phyloP scores from a whole-genome alignment of 2,329 filamentous ascomycete species.

The Furcasterigmium furcatum region DNA sequence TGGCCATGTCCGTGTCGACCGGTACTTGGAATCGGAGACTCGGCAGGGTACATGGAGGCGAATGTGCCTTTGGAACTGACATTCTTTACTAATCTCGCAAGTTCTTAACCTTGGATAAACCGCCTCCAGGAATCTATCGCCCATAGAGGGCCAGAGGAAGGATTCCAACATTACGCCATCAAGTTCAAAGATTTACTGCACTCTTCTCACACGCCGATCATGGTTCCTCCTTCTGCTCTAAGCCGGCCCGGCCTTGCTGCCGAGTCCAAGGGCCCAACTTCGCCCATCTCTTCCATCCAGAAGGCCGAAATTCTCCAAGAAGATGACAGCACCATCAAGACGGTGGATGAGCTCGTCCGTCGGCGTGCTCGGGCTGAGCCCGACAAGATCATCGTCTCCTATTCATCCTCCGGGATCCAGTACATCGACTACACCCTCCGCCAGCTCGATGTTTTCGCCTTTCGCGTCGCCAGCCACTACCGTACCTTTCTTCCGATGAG shows the following conservation, averaged over 20 bases:
- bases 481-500: slow-evolving; percentile 15
- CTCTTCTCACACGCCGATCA: too few species aligned
- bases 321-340: slow-evolving; percentile 16
- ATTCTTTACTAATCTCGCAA: too few species aligned
- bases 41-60: too few species aligned
- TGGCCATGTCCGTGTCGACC: too few species aligned
- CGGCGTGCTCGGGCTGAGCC: slow-evolving; percentile 21
- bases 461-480: slow-evolving; percentile 20
- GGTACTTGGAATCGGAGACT: too few species aligned
- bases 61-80: too few species aligned
- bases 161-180: too few species aligned
- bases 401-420: slow-evolving; percentile 36
- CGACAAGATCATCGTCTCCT: slow-evolving; percentile 32
- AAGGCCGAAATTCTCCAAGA: background rate
- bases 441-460: slow-evolving; percentile 37
- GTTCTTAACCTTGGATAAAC: too few species aligned
- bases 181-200: too few species aligned
- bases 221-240: slow-evolving; percentile 11
- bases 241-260: slow-evolving; percentile 9
- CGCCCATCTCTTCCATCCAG: background rate
- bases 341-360: slow-evolving; percentile 20
- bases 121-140: too few species aligned
- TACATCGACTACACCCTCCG: slow-evolving; percentile 44
- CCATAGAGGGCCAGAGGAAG: too few species aligned
- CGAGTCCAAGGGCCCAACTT: slow-evolving; percentile 1